phyloP scores from a whole-genome alignment of 2,329 filamentous ascomycete species.

The Fragosphaeria purpurea region DNA sequence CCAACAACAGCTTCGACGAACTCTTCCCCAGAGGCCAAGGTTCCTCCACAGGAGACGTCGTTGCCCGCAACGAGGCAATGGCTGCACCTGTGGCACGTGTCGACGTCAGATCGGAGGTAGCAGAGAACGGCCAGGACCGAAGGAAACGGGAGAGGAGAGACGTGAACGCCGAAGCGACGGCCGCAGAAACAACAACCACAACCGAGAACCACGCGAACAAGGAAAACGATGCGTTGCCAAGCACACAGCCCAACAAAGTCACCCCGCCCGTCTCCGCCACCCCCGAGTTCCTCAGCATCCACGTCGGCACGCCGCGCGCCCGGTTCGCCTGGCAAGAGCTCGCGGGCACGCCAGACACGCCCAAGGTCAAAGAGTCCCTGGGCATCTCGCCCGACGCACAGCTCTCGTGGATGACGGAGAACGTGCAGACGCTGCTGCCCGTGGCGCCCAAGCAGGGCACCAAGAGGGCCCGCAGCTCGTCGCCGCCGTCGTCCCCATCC shows the following conservation, averaged over 20 bases:
- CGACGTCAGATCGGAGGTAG: no score
- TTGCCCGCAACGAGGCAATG: no score
- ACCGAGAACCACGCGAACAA: conserved; percentile 7
- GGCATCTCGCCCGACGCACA: conserved; percentile 49
- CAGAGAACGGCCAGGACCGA: no score
- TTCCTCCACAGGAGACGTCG: no score
- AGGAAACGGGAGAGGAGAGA: no score
- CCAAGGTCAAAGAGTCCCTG: conserved; percentile 30
- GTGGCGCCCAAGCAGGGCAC: conserved; percentile 41
- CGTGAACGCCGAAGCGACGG: no score
- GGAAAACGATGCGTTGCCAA: conserved; percentile 9
- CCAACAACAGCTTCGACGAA: no score
- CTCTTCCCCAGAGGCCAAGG: no score
- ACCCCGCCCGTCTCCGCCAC: conserved; percentile 11
- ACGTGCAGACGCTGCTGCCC: conserved; percentile 33
- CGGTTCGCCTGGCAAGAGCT: conserved; percentile 50
- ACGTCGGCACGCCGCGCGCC: conserved; percentile 38
- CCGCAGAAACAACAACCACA: neutral
- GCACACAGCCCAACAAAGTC: conserved; percentile 11
- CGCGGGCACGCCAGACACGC: conserved; percentile 32
- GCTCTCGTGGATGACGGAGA: conserved; percentile 49
- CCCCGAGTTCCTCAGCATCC: conserved; percentile 16
- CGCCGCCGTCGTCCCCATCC: conserved; percentile 59
- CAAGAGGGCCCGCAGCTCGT: conserved; percentile 66
- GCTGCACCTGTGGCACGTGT: no score